A percentile compares a stretch with the other conserved stretches of the same genome.
Evolutionary conservation across 1,284 basidiomycete genomes (phyloP).

Genomic region (Cutaneotrichosporon mucoides): DNA sequence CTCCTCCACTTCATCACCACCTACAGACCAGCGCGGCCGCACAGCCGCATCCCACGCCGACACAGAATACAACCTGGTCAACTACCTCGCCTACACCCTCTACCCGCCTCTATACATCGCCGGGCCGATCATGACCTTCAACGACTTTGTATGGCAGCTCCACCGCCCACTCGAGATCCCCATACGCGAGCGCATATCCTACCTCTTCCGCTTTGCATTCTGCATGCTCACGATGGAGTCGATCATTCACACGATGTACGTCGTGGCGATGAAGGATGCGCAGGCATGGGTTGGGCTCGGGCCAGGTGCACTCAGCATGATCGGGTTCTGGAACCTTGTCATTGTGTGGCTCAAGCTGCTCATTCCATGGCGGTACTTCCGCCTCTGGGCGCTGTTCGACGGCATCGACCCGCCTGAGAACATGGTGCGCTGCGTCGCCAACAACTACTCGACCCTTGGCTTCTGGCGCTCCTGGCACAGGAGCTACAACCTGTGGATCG

Average conservation of each 20-base stretch:
- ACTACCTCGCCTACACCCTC: slow-evolving; percentile 70
- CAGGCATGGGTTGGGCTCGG: slow-evolving; percentile 61
- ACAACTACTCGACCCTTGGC: slow-evolving; percentile 89
- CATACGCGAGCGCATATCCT: slow-evolving; percentile 51
- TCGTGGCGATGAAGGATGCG: slow-evolving; percentile 91
- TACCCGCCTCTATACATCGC: slow-evolving; percentile 95
- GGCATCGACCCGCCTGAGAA: slow-evolving; percentile 95
- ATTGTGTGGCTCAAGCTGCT: slow-evolving; percentile 98
- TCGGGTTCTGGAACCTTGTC: slow-evolving; percentile 96
- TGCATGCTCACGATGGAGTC: slow-evolving; percentile 84
- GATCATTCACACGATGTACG: slow-evolving; percentile 90
- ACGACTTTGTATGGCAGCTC: slow-evolving; percentile 78
- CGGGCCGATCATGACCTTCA: slow-evolving; percentile 94
- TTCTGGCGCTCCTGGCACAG: slow-evolving; percentile 98
- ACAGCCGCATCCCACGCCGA: slow-evolving; percentile 52
- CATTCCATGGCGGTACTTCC: slow-evolving; percentile 95
- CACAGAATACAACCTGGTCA: slow-evolving; percentile 56
- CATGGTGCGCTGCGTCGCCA: slow-evolving; percentile 97
- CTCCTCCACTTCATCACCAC: background rate
- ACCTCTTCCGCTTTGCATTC: slow-evolving; percentile 67
- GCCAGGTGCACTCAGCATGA: slow-evolving; percentile 80
- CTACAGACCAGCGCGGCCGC: slow-evolving; percentile 53
- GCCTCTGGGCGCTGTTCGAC: slow-evolving; percentile 86
- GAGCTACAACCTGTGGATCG: slow-evolving; percentile 93
- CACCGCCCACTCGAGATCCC: slow-evolving; percentile 52